Evolutionary conservation across 306 rosid genomes (phyloP), one percentile per base, ranked within the genome.

Genomic region (Heteromeles arbutifolia): DNA sequence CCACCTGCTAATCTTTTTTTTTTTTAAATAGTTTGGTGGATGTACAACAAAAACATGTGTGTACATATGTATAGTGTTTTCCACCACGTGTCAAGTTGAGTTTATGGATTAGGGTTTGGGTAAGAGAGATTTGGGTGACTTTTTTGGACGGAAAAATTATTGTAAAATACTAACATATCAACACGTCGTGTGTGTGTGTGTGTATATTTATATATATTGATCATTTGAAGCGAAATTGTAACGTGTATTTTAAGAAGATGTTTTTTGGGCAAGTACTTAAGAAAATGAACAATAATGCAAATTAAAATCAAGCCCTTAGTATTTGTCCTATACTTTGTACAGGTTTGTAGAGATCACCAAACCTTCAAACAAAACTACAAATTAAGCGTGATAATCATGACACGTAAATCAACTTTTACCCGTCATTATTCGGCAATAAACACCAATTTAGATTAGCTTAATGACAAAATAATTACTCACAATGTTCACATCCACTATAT

Each of bases 271-370:
- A 37, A 37, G 7, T 21, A 56, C 26, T 75, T 53, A 15, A 52
- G 22, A 79, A 48, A 17, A 24, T 11, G 66, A 53, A 2, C 52
- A 32, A 67, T 70, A 3, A 31, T 64, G 64, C 74, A 65, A 65
- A 59, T 29, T 37, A 37, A 57, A 3, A 57, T 9, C 62, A 3
- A 32, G 31, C 57, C 69, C 75, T 37, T 28, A 53, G 31, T 37
- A 48, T 24, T 58, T 75, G 70, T 34, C 72, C 64, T 13, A 0
- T 74, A 14, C 56, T n/a, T 75, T 69, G 80, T 69, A 69, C 50
- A 53, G 17, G 29, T 64, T 37, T 37, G 41, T 37, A 37, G 41
- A 7, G 57, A 69, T 39, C 62, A 43, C 41, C 41, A 29, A 59
- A 25, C 21, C 25, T 22, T 57, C 10, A 9, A 8, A n/a, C 3